Evolutionary conservation across 345 rosid genomes (phyloP), one percentile per base, ranked within the genome.

Genomic region (Linum usitatissimum): DNA sequence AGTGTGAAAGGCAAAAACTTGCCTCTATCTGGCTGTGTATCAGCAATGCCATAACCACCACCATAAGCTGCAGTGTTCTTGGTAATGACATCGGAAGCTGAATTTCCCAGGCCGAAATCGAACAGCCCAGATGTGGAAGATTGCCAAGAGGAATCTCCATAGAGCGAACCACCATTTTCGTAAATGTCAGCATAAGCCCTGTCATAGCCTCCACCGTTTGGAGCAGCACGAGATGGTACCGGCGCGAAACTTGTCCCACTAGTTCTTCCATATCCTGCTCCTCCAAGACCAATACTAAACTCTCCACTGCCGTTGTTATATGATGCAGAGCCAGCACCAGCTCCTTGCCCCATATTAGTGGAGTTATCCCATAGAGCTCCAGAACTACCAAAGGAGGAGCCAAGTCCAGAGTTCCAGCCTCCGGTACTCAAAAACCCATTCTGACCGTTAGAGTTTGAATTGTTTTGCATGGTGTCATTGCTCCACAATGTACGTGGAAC

Each of bases 21-120:
- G 79, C 93, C 89, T 79, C 89, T 78, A 79, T 61, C 77, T 70
- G 83, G 21, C 68, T 80, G 89, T 77, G 86, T 81, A 77, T 71
- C 75, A 57, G 77, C 58, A 74, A 80, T 79, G 61, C 81, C 73
- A 74, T 77, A 86, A 59, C 77, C 78, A 34, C 84, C 86, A 78
- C 71, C 78, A 49, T 77, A 80, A 68, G 75, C 79, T 63, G 73
- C 80, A 67, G 85, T 49, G 65, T 60, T 84, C 68, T 74, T 71
- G 30, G 75, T 31, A 60, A 71, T 64, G 65, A 77, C 77, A 73
- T 82, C 87, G 8, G 88, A 72, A 72, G 73, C 69, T 51, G 81
- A 64, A 65, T 67, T 72, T 70, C 75, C 83, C 67, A 82, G 70
- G 40, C 83, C 87, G 70, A 73, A 76, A 70, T 74, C 80, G 62